phyloP scores from a whole-genome alignment of 2,329 filamentous ascomycete species.

The Cyphellophora europaea region DNA sequence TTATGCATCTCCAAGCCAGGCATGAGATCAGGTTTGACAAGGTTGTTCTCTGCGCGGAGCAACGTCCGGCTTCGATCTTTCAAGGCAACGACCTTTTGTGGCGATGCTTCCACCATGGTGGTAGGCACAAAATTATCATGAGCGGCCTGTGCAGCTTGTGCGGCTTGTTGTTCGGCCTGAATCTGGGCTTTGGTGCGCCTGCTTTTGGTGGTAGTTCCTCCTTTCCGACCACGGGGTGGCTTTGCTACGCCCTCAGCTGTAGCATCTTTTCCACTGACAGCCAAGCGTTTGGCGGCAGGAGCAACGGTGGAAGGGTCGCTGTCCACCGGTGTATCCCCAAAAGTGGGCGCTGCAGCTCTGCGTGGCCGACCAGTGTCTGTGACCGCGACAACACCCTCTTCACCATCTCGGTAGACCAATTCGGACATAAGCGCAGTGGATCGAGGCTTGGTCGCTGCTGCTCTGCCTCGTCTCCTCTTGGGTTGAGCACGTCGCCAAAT shows the following conservation, averaged over 20 bases:
- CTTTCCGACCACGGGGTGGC: conserved; percentile 15
- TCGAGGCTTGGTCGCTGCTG: conserved; percentile 28
- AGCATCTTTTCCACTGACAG: conserved; percentile 18
- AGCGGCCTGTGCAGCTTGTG: conserved; percentile 1
- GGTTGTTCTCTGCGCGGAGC: conserved; percentile 10
- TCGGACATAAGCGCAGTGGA: conserved; percentile 40
- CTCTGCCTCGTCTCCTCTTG: conserved; percentile 27
- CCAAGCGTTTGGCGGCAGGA: conserved; percentile 20
- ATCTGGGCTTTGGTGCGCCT: conserved; percentile 19
- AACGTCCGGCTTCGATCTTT: conserved; percentile 12
- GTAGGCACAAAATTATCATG: conserved; percentile 4
- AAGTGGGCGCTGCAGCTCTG: conserved; percentile 40
- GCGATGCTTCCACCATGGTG: conserved; percentile 9
- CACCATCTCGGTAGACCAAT: conserved; percentile 36
- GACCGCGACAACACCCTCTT: conserved; percentile 29
- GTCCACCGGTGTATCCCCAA: conserved; percentile 27
- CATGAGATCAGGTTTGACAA: conserved; percentile 7
- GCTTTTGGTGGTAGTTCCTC: conserved; percentile 15
- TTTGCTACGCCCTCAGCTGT: conserved; percentile 21
- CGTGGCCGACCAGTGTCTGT: conserved; percentile 41
- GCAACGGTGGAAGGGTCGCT: conserved; percentile 24
- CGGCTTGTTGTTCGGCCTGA: conserved; percentile 12
- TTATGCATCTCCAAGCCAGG: not conserved
- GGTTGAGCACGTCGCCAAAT: conserved; percentile 37
- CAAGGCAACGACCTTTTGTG: conserved; percentile 7